Conservation (phyloP, 1,139 yeast species). For the Geotrichum aggregatum region DNA sequence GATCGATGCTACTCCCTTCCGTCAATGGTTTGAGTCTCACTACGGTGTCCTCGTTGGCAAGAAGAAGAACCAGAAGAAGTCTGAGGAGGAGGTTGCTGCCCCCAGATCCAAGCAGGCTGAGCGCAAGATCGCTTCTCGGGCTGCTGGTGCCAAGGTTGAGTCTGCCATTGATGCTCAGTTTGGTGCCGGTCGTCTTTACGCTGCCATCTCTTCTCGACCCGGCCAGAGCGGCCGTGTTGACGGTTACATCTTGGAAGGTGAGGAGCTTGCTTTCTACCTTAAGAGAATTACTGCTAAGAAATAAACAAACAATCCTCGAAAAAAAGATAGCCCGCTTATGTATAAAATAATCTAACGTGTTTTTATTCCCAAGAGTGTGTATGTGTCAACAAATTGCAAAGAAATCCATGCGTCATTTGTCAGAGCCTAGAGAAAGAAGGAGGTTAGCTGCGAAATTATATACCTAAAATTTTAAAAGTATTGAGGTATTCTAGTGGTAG, state of each 20-base stretch:
- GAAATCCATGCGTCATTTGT: too few relatives aligned
- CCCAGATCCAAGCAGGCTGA: constrained; percentile 78
- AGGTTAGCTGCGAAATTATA: too few relatives aligned
- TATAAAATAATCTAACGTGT: constrained; percentile 12
- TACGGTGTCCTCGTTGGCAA: constrained; percentile 94
- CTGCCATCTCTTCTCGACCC: constrained; percentile 98
- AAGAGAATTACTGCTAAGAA: constrained; percentile 99
- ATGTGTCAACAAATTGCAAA: not conserved
- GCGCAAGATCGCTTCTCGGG: constrained; percentile 90
- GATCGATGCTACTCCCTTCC: constrained; percentile 99
- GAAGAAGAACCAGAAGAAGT: constrained; percentile 48
- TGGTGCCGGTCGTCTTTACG: constrained; percentile 62
- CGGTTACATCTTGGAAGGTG: constrained; percentile 99
- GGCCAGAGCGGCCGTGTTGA: constrained; percentile 99
- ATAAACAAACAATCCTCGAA: constrained; percentile 45
- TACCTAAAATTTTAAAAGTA: too few relatives aligned
- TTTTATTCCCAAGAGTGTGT: not conserved
- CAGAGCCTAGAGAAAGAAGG: too few relatives aligned
- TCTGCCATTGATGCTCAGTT: constrained; percentile 90
- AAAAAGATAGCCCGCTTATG: constrained; percentile 6
- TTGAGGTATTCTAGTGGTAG: too few relatives aligned
- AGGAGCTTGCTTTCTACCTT: constrained; percentile 99
- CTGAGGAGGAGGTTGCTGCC: constrained; percentile 36
- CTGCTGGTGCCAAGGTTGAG: constrained; percentile 80
- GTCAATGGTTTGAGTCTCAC: constrained; percentile 98